Percentiles rank a stretch among this genome's conserved stretches.
These are phyloP conservation scores for Glaciozyma martinii DNA, from an alignment of 768 basidiomycete genomes.

Conservation along the genomic window DNA sequence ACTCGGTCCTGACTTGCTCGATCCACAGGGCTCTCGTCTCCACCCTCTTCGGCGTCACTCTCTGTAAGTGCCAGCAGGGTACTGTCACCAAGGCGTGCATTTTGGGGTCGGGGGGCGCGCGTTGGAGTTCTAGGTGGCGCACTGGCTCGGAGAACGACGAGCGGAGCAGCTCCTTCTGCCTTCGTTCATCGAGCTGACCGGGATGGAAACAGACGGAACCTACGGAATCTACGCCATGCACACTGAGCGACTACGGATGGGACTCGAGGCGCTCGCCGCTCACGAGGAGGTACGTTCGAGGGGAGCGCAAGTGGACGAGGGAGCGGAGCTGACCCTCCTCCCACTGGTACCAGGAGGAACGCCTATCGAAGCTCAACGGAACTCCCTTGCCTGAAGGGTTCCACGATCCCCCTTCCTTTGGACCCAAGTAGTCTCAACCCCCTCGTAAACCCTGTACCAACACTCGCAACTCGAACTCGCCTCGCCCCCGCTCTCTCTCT, in stretches of 20 bases:
- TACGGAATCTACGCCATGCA: conserved; percentile 4
- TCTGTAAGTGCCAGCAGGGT: neutral
- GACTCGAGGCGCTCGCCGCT: neutral
- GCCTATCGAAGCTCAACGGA: neutral
- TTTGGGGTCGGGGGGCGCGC: no score
- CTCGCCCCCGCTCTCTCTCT: no score
- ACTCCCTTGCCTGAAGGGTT: no score
- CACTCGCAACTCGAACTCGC: no score
- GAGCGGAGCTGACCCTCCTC: no score
- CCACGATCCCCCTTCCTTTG: no score
- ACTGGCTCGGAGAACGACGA: no score
- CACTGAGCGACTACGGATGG: neutral
- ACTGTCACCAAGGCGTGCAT: no score
- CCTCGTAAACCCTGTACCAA: no score
- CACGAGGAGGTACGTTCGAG: neutral
- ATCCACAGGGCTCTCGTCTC: neutral
- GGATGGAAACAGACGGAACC: neutral
- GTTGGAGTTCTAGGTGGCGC: no score
- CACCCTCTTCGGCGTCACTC: neutral
- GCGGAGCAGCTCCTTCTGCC: neutral
- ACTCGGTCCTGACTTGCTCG: neutral
- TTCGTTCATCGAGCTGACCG: neutral
- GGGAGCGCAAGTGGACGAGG: no score
- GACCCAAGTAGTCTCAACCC: no score
- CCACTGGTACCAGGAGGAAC: neutral